Evolutionary conservation across 192 early-diverging fungal species (phyloP).

Genomic region (Backusella australiensis): DNA sequence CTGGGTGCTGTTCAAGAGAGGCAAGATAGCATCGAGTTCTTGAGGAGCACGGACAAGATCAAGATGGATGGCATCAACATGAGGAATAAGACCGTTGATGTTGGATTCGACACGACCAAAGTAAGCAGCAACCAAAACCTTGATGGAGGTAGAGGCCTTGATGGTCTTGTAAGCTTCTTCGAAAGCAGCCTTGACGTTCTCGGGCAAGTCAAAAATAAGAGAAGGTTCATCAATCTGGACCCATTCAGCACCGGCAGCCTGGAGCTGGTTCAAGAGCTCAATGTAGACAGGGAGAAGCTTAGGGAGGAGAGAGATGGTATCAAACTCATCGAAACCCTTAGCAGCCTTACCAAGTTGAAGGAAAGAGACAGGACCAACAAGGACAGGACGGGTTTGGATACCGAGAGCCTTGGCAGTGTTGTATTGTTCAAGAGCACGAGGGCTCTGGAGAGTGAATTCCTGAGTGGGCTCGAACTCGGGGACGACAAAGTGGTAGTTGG

Average conservation of each 20-base stretch:
- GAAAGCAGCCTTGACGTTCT: slow-evolving; percentile 51
- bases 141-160: slow-evolving; percentile 50
- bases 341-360: slow-evolving; percentile 83
- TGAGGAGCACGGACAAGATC: slow-evolving; percentile 86
- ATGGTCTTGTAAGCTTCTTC: slow-evolving; percentile 64
- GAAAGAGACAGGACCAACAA: slow-evolving; percentile 91
- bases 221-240: slow-evolving; percentile 87
- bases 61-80: slow-evolving; percentile 84
- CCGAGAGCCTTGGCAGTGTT: slow-evolving; percentile 90
- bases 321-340: slow-evolving; percentile 63
- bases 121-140: slow-evolving; percentile 88
- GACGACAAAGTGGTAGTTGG: slow-evolving; percentile 89
- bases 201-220: slow-evolving; percentile 62
- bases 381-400: slow-evolving; percentile 87
- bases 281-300: slow-evolving; percentile 80
- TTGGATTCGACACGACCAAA: slow-evolving; percentile 85
- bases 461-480: slow-evolving; percentile 81
- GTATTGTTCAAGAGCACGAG: slow-evolving; percentile 83
- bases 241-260: slow-evolving; percentile 74
- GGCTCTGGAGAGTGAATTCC: slow-evolving; percentile 63
- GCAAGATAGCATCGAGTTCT: slow-evolving; percentile 74
- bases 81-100: slow-evolving; percentile 68
- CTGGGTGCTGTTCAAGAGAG: slow-evolving; percentile 54
- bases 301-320: slow-evolving; percentile 73
- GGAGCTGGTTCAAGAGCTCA: slow-evolving; percentile 72